Evolutionary conservation across 352 stramenopile species (phyloP), one percentile per base, ranked within the genome.

Genomic region (Pythium chondricola): DNA sequence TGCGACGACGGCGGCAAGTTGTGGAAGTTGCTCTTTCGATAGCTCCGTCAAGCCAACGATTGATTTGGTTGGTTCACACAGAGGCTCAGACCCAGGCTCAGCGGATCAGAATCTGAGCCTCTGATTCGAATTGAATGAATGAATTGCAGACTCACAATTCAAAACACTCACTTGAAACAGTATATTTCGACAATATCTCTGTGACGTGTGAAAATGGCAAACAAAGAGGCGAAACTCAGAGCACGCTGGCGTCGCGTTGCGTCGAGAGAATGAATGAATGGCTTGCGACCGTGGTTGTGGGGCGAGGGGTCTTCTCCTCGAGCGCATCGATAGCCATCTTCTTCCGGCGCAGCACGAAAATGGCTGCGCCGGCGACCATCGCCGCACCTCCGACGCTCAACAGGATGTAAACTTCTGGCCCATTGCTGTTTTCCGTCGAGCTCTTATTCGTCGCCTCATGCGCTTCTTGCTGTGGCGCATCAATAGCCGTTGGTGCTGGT

Each of bases 271-370:
- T 69, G 35, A 71, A 57, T 32, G 70, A 51, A 25, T 25, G 37
- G 17, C 52, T 40, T 1, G 63, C 50, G 13, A 58, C 43, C 4
- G 59, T 56, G 22, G 49, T 73, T 20, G 54, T 60, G 1, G 60
- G 61, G 6, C 43, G 56, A 13, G 76, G 74, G 1, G 65, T 82
- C 67, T 88, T 85, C 33, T 52, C 60, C 41, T 88, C 74, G 17
- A 83, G 48, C 21, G 67, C 69, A 24, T 88, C 76, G 7, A 88
- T 52, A 31, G 53, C 21, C 29, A 64, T 43, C 67, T 88, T 84
- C 66, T 88, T 88, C 69, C 78, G 74, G 47, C 76, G 75, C 30
- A 85, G 48, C 0, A 71, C 73, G 10, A 88, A 59, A 55, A 88
- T 83, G 22, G 63, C 73, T 0, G 55, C 65, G 5, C 42, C 76